These are phyloP conservation scores for Boletus fagicola DNA, from an alignment of 768 basidiomycete genomes.

Conservation along the genomic window DNA sequence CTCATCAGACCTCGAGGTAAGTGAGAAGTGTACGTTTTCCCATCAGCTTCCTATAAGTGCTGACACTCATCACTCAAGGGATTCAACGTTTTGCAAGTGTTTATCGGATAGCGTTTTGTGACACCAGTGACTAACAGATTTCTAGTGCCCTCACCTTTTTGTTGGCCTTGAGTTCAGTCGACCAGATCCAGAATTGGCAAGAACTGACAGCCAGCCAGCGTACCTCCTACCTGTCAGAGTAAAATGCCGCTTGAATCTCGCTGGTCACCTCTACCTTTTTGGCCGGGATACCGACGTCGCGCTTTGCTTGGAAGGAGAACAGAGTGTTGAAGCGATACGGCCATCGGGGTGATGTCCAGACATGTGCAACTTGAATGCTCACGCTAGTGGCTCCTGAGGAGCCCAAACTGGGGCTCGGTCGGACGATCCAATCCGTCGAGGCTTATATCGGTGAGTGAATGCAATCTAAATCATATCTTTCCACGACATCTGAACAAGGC, in stretches of 20 bases:
- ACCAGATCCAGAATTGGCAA: constrained; percentile 47
- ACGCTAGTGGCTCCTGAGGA: constrained; percentile 60
- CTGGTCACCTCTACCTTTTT: constrained; percentile 56
- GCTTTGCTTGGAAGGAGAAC: neutral
- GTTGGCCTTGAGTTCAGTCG: constrained; percentile 38
- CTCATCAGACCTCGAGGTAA: constrained; percentile 43
- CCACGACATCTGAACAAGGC: neutral
- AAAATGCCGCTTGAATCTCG: constrained; percentile 52
- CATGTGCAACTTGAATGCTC: constrained; percentile 75
- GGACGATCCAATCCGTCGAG: constrained; percentile 57
- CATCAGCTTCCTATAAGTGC: neutral
- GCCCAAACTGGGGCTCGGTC: constrained; percentile 44
- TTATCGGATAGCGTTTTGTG: neutral
- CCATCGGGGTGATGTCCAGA: constrained; percentile 74
- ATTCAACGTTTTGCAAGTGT: constrained; percentile 35
- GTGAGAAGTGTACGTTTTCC: neutral
- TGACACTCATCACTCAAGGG: constrained; percentile 20
- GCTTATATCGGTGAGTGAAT: constrained; percentile 64
- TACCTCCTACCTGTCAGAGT: constrained; percentile 43
- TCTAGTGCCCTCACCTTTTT: constrained; percentile 43
- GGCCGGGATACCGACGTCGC: constrained; percentile 44
- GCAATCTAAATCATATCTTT: neutral
- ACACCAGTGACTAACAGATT: neutral
- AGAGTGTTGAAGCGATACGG: neutral
- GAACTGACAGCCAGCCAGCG: constrained; percentile 37